Evolutionary conservation across 2,329 filamentous ascomycete species (phyloP), one percentile per base, ranked within the genome.

Genomic region (Aspergillus sp.): DNA sequence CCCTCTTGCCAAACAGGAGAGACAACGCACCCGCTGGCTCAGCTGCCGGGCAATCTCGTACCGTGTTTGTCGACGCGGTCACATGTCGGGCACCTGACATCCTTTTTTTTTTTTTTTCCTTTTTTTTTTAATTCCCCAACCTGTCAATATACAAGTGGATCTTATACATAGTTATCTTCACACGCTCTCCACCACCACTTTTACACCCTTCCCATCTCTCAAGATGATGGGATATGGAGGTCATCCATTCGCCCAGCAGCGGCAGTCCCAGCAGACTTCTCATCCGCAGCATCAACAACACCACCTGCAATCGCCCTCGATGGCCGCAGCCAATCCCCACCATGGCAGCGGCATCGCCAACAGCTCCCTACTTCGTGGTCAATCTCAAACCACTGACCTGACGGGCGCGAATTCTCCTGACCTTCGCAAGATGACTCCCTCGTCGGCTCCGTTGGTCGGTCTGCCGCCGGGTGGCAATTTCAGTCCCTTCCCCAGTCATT

Each of bases 161-260:
- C 45, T 47, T 47, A 47, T 47, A 47, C 45, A 24, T 47, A 42
- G 14, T 42, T n/a, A 5, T 42, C 16, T 16, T 10, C 11, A n/a
- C 6, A 24, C 45, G n/a, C 6, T 20, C 24, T 46, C 49, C 22
- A 14, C 49, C 10, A 51, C 49, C 20, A 50, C 49, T 11, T 16
- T 20, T 24, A 6, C 42, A 16, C 22, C 18, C 20, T n/a, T n/a
- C 47, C 20, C 16, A 10, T 22, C 52, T 9, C 39, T 39, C 50
- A 74, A 69, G 53, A 75, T 75, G 72, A 75, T 75, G 72, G 69
- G 69, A 55, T 74, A 73, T 65, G 70, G 70, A 55, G 70, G 71
- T 56, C 70, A 70, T 56, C 62, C 66, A 22, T 73, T 70, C 54
- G 66, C 72, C 55, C 65, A 67, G 47, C 67, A 69, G 31, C 63